Percentiles rank a stretch among this genome's conserved stretches.
Evolutionary conservation across 768 basidiomycete species (phyloP).

Genomic region (Amanita rimosa): DNA sequence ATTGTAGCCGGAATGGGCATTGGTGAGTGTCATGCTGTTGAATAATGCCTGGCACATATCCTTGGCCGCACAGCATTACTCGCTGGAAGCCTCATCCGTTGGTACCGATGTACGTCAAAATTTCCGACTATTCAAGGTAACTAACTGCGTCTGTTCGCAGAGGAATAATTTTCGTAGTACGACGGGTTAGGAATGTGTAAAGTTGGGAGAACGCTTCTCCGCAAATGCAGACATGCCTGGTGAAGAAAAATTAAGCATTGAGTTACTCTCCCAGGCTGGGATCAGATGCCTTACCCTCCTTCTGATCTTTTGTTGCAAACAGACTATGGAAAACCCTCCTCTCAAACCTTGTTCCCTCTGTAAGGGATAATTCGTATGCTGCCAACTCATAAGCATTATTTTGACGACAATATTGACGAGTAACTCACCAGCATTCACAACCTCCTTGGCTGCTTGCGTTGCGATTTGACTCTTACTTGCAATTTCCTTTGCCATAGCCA

Average conservation of each 20-base stretch:
- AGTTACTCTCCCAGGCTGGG: background rate
- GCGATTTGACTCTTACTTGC: constrained; percentile 76
- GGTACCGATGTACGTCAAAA: constrained; percentile 17
- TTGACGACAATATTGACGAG: background rate
- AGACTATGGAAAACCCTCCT: constrained; percentile 82
- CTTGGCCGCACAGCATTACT: constrained; percentile 19
- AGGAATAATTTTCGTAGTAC: background rate
- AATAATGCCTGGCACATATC: background rate
- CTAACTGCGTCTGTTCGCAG: background rate
- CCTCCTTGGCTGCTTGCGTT: constrained; percentile 85
- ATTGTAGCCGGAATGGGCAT: constrained; percentile 53
- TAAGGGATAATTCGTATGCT: constrained; percentile 75
- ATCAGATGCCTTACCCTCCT: constrained; percentile 61
- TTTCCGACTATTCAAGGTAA: background rate
- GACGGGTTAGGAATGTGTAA: constrained; percentile 42
- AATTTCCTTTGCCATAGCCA: constrained; percentile 68
- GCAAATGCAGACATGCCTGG: constrained; percentile 91
- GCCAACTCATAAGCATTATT: constrained; percentile 1
- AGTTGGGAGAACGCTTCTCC: constrained; percentile 85
- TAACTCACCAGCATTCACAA: constrained; percentile 71
- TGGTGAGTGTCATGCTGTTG: constrained; percentile 25
- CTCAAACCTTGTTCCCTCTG: constrained; percentile 81
- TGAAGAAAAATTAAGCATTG: constrained; percentile 6
- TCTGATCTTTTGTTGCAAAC: constrained; percentile 92
- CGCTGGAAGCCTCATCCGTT: constrained; percentile 27